phyloP scores from a whole-genome alignment of 1,139 yeast genomes.

The Saccharomycopsis hybrid region DNA sequence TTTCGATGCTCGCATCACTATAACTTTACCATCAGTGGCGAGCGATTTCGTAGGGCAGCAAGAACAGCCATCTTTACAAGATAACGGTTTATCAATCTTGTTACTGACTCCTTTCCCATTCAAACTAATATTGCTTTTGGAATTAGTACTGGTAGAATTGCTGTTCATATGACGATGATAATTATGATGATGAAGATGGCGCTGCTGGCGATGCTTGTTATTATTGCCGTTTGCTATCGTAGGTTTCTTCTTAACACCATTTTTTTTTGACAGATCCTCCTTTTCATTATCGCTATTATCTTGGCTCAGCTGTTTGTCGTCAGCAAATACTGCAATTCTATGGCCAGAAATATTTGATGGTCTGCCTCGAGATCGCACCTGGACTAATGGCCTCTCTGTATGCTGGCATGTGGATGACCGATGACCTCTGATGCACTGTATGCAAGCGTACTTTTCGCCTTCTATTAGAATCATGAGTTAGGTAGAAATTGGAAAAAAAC shows the following conservation, averaged over 20 bases:
- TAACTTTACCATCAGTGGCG: conserved; percentile 26
- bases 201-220: too few relatives aligned
- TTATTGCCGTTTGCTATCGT: too few relatives aligned
- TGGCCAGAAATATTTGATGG: conserved; percentile 46
- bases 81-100: background rate
- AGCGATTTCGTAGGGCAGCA: conserved; percentile 22
- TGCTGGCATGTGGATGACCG: conserved; percentile 85
- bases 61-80: background rate
- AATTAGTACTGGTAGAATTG: too few relatives aligned
- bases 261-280: conserved; percentile 1
- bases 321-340: conserved; percentile 40
- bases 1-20: conserved; percentile 39
- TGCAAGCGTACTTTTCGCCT: conserved; percentile 83
- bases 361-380: conserved; percentile 48
- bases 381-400: conserved; percentile 51
- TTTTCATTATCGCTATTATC: background rate
- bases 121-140: conserved; percentile 8
- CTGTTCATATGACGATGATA: too few relatives aligned
- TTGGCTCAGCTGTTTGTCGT: background rate
- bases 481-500: background rate
- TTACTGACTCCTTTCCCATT: conserved; percentile 14
- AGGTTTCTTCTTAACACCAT: background rate
- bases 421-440: conserved; percentile 88
- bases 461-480: conserved; percentile 70
- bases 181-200: too few relatives aligned